Evolutionary conservation across 495 filamentous ascomycete genomes (phyloP), one percentile per base, ranked within the genome.

Genomic region (Aspergillus wentii): DNA sequence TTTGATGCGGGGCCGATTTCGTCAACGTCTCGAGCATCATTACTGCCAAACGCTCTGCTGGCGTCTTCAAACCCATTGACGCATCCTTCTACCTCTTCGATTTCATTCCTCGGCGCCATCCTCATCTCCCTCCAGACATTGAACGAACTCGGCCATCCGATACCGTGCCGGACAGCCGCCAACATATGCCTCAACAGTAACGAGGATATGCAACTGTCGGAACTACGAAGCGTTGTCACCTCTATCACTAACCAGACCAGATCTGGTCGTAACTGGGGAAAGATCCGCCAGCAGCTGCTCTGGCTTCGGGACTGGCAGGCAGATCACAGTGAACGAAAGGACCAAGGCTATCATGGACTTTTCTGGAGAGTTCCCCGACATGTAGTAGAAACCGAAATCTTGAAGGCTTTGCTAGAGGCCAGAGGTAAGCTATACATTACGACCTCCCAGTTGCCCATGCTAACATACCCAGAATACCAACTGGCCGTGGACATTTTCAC

Each of bases 271-370:
- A 76, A 81, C 33, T 94, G 89, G 89, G 66, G 66, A 25, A 60
- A 61, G 16, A 68, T 76, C 6, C 72, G 86, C 25, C 71, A 77
- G 34, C 77, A 85, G 51, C 54, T 95, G 11, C 61, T 91, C 2
- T 95, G 89, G 89, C 75, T 95, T 19, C 76, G 78, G 49, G 76
- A 80, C 54, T 94, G 89, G 89, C 83, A 79, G 16, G 63, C 68
- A 2, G 72, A 76, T 8, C 47, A 58, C 31, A 54, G 44, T 2
- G 71, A 74, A 11, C 44, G 56, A 36, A 54, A 45, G 35, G 59
- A 57, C 2, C 40, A 40, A 8, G 36, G 35, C 5, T 66, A 66
- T 30, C 68, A 71, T 40, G 89, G 89, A 1, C 63, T 94, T 11
- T 83, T 94, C 43, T 80, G 84, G 49, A 74, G 68, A 50, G 50